Conservation (phyloP, 1,139 yeast genomes). For the Taiozyma sp. region DNA sequence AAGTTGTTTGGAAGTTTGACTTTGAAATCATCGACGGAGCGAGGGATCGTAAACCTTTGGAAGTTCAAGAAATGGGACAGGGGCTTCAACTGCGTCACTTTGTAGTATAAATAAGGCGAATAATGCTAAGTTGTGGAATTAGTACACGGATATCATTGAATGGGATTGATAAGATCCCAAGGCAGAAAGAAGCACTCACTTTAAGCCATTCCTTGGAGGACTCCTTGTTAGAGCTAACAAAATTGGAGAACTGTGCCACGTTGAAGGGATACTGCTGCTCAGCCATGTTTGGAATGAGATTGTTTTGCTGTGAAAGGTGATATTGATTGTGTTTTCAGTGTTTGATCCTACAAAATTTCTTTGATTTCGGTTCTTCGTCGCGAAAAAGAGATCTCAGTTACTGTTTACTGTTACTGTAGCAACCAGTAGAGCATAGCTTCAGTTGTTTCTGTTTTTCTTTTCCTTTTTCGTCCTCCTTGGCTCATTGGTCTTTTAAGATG, state of each 20-base stretch:
- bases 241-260: not conserved
- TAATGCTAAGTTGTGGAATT: not conserved
- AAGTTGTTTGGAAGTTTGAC: slow-evolving; percentile 4
- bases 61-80: slow-evolving; percentile 7
- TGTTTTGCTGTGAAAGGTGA: not conserved
- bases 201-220: not conserved
- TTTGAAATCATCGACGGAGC: slow-evolving; percentile 3
- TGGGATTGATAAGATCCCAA: not conserved
- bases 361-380: no score
- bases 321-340: not conserved
- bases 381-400: no score
- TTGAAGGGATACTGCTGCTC: not conserved
- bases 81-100: slow-evolving; percentile 8
- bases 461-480: no score
- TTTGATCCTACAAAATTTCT: no score
- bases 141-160: not conserved
- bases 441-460: no score
- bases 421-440: no score
- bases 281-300: not conserved
- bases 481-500: no score
- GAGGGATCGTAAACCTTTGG: slow-evolving; percentile 3
- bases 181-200: not conserved
- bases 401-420: no score
- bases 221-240: not conserved
- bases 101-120: slow-evolving; percentile 10